Evolutionary conservation across 352 stramenopile genomes (phyloP).

Genomic region (Thalassiosira mediterranea): DNA sequence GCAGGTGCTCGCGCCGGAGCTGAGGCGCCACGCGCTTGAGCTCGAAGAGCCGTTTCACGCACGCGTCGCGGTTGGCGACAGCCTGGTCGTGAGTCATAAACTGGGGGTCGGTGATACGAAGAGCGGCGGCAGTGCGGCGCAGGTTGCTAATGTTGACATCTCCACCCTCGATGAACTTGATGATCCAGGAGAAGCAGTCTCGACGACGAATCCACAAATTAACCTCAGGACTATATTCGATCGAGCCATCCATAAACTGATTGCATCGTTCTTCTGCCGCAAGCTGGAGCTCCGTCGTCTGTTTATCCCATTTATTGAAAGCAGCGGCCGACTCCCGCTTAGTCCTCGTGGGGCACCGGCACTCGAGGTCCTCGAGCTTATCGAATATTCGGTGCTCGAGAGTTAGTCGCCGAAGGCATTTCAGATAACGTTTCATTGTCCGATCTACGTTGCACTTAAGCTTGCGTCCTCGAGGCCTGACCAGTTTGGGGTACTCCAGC

Average conservation of each 20-base stretch:
- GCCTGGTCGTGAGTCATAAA: neutral
- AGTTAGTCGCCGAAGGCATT: neutral
- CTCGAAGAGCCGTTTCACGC: neutral
- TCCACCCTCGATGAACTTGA: neutral
- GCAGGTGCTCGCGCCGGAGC: neutral
- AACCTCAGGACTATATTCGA: constrained; percentile 7
- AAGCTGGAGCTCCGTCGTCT: constrained; percentile 2
- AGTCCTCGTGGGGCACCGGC: neutral
- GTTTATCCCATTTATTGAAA: constrained; percentile 12
- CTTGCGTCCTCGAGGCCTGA: neutral
- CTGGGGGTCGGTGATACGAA: neutral
- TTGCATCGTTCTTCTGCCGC: constrained; percentile 7
- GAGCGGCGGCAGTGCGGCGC: neutral
- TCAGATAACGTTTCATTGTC: neutral
- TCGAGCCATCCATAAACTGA: neutral
- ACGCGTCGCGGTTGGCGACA: neutral
- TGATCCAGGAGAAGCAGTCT: neutral
- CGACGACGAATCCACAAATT: neutral
- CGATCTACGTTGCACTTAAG: neutral
- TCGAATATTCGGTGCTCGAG: neutral
- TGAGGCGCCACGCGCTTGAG: neutral
- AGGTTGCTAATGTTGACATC: neutral
- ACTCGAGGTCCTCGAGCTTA: neutral
- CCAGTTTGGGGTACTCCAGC: constrained; percentile 1
- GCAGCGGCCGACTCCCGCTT: neutral